phyloP scores from a whole-genome alignment of 768 basidiomycete genomes.

The Russula lepida region DNA sequence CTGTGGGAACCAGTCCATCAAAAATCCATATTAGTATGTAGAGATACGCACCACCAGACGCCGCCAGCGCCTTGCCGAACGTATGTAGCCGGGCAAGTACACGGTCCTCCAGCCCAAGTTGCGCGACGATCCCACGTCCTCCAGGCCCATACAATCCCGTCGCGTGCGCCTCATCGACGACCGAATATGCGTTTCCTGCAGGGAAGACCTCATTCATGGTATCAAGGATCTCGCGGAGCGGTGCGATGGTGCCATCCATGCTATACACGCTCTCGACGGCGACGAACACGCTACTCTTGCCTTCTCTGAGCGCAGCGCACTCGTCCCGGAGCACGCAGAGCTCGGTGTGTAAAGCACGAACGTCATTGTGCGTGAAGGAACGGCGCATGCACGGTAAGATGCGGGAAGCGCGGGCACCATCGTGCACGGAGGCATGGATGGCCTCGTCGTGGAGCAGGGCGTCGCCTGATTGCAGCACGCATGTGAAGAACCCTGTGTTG shows the following conservation, averaged over 20 bases:
- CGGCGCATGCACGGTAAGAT: constrained; percentile 28
- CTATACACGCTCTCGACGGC: constrained; percentile 87
- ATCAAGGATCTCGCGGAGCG: constrained; percentile 37
- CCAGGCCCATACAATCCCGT: constrained; percentile 81
- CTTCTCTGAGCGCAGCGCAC: constrained; percentile 60
- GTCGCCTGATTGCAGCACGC: constrained; percentile 71
- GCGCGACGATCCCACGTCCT: constrained; percentile 32
- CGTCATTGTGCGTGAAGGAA: constrained; percentile 67
- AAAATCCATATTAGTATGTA: not conserved
- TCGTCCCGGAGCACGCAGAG: constrained; percentile 40
- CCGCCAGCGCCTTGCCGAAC: constrained; percentile 86
- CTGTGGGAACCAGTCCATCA: constrained; percentile 29
- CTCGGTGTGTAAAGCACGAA: constrained; percentile 42
- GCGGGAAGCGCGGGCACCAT: constrained; percentile 56
- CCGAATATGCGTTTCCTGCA: constrained; percentile 53
- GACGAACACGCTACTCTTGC: constrained; percentile 56
- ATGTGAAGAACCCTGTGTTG: constrained; percentile 80
- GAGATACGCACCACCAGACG: constrained; percentile 64
- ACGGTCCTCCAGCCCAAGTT: not conserved
- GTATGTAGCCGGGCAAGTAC: constrained; percentile 54
- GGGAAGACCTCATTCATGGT: constrained; percentile 41
- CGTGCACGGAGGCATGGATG: constrained; percentile 88
- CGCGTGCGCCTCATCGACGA: constrained; percentile 82
- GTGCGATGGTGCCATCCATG: constrained; percentile 87
- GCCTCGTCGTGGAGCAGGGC: constrained; percentile 76